These are phyloP conservation scores for Rhizopus sp. DNA, from an alignment of 371 early-diverging fungal genomes.

Conservation along the genomic window DNA sequence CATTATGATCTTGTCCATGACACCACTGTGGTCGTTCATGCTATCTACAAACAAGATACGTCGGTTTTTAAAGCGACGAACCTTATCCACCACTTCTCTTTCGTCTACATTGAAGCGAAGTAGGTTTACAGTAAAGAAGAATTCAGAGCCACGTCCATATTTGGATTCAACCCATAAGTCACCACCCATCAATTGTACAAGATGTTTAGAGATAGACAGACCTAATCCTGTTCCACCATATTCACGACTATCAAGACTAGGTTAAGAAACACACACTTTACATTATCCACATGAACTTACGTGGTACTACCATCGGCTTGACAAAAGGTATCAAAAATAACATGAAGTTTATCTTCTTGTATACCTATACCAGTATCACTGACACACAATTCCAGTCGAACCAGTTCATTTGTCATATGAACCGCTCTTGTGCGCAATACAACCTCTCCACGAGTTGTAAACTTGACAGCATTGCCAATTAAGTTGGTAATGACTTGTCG, in stretches of 20 bases:
- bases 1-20: slow-evolving; percentile 33
- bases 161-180: slow-evolving; percentile 74
- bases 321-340: slow-evolving; percentile 82
- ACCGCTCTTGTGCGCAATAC: slow-evolving; percentile 48
- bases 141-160: slow-evolving; percentile 70
- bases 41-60: slow-evolving; percentile 56
- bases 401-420: slow-evolving; percentile 36
- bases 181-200: slow-evolving; percentile 81
- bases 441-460: slow-evolving; percentile 74
- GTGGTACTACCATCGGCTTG: slow-evolving; percentile 85
- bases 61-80: slow-evolving; percentile 46
- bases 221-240: slow-evolving; percentile 89
- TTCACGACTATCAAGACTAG: slow-evolving; percentile 51
- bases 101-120: slow-evolving; percentile 15
- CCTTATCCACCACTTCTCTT: slow-evolving; percentile 35
- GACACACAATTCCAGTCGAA: slow-evolving; percentile 68
- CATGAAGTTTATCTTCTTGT: slow-evolving; percentile 66
- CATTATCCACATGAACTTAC: slow-evolving; percentile 27
- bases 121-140: slow-evolving; percentile 69
- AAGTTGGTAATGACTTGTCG: slow-evolving; percentile 82
- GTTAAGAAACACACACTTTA: slow-evolving; percentile 22
- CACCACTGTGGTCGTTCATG: slow-evolving; percentile 37
- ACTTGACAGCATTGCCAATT: slow-evolving; percentile 85
- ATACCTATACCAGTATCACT: slow-evolving; percentile 89
- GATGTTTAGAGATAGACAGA: slow-evolving; percentile 74